A percentile compares a stretch with the other conserved stretches of the same genome.
Conservation (phyloP, 1,139 yeast species). For the Lizanozyma gosingica region DNA sequence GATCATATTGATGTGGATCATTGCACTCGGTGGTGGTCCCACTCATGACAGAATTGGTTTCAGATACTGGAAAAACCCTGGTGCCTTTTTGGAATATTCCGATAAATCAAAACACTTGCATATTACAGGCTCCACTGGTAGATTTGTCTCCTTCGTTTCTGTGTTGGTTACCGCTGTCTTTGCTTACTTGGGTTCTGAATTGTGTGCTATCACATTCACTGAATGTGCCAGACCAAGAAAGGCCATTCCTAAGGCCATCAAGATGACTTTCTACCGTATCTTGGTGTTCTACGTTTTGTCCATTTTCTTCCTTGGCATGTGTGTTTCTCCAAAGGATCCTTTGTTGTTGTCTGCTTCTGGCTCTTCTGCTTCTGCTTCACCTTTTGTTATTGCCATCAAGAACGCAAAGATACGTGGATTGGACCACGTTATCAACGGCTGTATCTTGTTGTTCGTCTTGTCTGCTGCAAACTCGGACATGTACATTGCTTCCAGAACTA, state of each 20-base stretch:
- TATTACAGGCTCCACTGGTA: conserved; percentile 32
- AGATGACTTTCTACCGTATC: conserved; percentile 69
- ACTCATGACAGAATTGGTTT: conserved; percentile 55
- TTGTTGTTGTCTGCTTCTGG: conserved; percentile 32
- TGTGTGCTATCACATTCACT: conserved; percentile 65
- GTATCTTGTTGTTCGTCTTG: conserved; percentile 57
- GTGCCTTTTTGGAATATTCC: conserved; percentile 46
- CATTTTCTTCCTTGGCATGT: conserved; percentile 62
- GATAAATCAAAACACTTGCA: conserved; percentile 18
- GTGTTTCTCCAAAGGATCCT: conserved; percentile 65
- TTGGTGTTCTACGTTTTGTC: conserved; percentile 59
- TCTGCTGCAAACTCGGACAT: conserved; percentile 69
- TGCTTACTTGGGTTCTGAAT: conserved; percentile 72
- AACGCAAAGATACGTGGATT: conserved; percentile 55
- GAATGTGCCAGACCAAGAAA: conserved; percentile 71
- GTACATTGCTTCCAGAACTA: conserved; percentile 61
- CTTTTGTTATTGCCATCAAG: conserved; percentile 56
- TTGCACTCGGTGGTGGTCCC: conserved; percentile 55
- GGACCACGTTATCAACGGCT: conserved; percentile 62
- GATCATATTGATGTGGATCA: conserved; percentile 37
- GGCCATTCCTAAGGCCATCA: conserved; percentile 71
- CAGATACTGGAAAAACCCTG: conserved; percentile 58
- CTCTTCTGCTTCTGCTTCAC: conserved; percentile 66
- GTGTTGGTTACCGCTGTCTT: conserved; percentile 69
- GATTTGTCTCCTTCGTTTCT: conserved; percentile 57